Base-by-base conservation (phyloP, 768 basidiomycete species). In the Pisolithus orientalis region DNA sequence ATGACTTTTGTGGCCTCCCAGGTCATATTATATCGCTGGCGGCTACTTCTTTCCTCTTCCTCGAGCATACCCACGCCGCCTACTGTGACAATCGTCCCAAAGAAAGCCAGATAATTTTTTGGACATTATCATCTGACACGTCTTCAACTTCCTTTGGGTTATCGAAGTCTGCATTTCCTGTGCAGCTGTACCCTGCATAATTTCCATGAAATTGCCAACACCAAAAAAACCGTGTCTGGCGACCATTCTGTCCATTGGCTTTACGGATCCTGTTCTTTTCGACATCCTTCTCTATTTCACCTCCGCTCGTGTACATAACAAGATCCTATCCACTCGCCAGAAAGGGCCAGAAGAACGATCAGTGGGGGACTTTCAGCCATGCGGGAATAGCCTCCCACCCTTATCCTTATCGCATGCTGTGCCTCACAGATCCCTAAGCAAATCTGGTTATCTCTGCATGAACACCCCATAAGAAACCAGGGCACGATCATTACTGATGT, bases 281-380 rank as follows among this genome's bases (percentile, higher is more conserved):
- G 69, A 70, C 51, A 65, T 64, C 2, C 39, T 65, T 11, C 58
- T 70, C 8, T 67, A 69, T 47, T 16, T 69, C 17, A 63, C 64
- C 1, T 21, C 21, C 21, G 21, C 2, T 21, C 21, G 21, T 64
- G 69, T 39, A 62, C 68, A 10, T 64, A 55, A 21, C 54, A 57
- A 57, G 37, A 25, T 70, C 29, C 48, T 60, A 14, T 55, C 53
- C 39, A 50, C 57, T 4, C 46, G 51, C 39, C 29, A 53, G 6
- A 21, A 21, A 21, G 21, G 21, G 21, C 21, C 21, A 21, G 21
- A 21, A 21, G 21, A 21, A 21, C 21, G 21, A 21, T 21, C 21
- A 21, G 21, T 21, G 21, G 21, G 21, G 21, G 21, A 21, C 21
- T 21, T 21, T 21, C 21, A 21, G 21, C 21, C 21, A 21, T 21